Evolutionary conservation across 768 basidiomycete species (phyloP), one percentile per base, ranked within the genome.

Genomic region (Tylopilus cervinicoccineus): DNA sequence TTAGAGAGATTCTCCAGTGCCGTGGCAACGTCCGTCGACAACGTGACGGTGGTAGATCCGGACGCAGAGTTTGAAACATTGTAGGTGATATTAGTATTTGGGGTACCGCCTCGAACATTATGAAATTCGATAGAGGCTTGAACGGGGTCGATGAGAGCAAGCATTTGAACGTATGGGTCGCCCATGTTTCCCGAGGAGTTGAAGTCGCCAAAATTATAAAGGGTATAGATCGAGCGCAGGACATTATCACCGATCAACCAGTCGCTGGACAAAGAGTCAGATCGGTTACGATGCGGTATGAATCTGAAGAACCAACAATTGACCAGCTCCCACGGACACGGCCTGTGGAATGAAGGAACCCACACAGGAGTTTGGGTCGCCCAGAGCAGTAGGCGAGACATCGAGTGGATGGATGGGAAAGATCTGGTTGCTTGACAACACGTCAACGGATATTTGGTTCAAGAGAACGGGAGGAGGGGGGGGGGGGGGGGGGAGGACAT

Each of bases 151-250:
- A 86, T 65, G 44, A 89, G 73, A 13, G 86, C 70, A 52, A 89
- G 73, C 32, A 93, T 68, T 65, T 84, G 83, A 69, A 93, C 77
- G 63, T 86, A 89, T 5, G 90, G 90, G 60, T 83, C 67, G 33
- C 86, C 88, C 81, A 83, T 83, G 14, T 75, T 66, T 31, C 81
- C 83, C 5, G 75, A 70, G 12, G 74, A 63, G 59, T 83, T 78
- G 55, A 80, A 89, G 68, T 92, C 86, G 20, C 89, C 89, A 61
- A 86, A 93, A 66, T 91, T 86, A 64, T 90, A 93, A 47, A 93
- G 69, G 8, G 86, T 78, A 66, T 92, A 92, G 32, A 91, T 70
- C 14, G 87, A 86, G 50, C 90, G 88, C 50, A 93, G 75, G 62
- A 89, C 76, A 58, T 88, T 91, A 66, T 87, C 89, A 19, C 90